Base-by-base conservation (phyloP, 305 asterid species). In the Rubia tinctorum region DNA sequence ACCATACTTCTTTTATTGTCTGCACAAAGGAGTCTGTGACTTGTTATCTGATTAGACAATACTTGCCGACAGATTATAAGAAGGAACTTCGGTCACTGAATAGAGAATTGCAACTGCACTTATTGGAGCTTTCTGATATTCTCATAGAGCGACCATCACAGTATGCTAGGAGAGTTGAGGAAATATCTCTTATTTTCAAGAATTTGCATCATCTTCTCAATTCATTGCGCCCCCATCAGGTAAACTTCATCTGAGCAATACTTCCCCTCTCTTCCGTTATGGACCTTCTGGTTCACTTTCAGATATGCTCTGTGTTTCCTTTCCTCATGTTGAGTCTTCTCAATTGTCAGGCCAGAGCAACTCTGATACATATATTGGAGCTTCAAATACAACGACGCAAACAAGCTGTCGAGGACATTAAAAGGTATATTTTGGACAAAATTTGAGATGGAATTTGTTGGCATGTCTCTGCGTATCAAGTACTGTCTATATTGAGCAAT, bases 401-500 rank as follows among this genome's bases (percentile, higher is more conserved):
- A 80, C 97, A 88, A 85, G 99, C 99, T 9, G 96, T 91, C 73
- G 99, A 94, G 82, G 99, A 94, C 84, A 94, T 94, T 66, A 94
- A 82, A 85, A 89, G 92, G 98, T 91, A 74, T 74, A 76, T 65
- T 59, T 76, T 45, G 10, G 22, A 18, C 15, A n/a, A 47, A 17
- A 51, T 49, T 68, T 22, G 8, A 25, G 39, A 58, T 40, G 47
- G 2, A 22, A 23, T 22, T 13, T 64, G 27, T 63, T 45, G 49
- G 25, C 15, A 0, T 65, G 20, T 37, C 15, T 51, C 22, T 43
- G 27, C 55, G 6, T 20, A 37, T 10, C 34, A 37, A 11, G 13
- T 74, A 58, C 43, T 20, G 63, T 56, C 47, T 58, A 10, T 37
- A 22, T 30, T 22, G 42, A 27, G 25, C 30, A 12, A 17, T 18